Base-by-base conservation (phyloP, 225 moss, liverwort and hornwort species). In the Lunularia cruciata region DNA sequence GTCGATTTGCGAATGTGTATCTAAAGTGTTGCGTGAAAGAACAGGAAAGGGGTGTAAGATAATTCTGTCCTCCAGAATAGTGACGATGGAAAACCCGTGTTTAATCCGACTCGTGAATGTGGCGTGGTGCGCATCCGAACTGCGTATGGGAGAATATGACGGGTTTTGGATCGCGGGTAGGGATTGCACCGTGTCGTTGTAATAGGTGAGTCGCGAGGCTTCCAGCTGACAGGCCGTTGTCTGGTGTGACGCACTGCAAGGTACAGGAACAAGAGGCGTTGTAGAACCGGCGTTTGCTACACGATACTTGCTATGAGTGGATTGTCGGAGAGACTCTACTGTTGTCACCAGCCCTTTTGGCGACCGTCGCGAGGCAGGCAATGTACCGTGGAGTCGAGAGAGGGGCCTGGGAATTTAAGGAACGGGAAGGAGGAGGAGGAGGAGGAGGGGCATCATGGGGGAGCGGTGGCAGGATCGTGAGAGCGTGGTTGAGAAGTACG, bases 381-480 rank as follows among this genome's bases (percentile, higher is more conserved):
- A 57, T 15, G 14, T 15, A 1, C 14, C 55, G 55, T 55, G 28
- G 23, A 27, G 55, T 2, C 28, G 11, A 27, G 27, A 55, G 14
- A 13, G 26, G 4, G 1, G 53, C 26, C 28, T 25, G 3, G 20
- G 51, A n/a, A 2, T 3, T 22, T 23, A 25, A 53, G 57, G 58
- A 58, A 16, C 31, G 10, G 35, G 37, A 5, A 18, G 36, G 0
- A 37, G 9, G 20, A 30, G 57, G 33, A 15, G 19, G 57, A 27
- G 57, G 57, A 63, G 62, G 40, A 32, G 34, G 33, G 51, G 67
- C 67, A 67, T 67, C 67, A 67, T 67, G 67, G 67, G 49, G 51
- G 49, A 67, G 51, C 67, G 67, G 67, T 67, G 67, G 67, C 49
- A 35, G 49, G 67, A 67, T 67, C 67, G 67, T 67, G 67, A 52